Evolutionary conservation across 108 stramenopile genomes (phyloP).

Genomic region (Nitzschia inconspicua): DNA sequence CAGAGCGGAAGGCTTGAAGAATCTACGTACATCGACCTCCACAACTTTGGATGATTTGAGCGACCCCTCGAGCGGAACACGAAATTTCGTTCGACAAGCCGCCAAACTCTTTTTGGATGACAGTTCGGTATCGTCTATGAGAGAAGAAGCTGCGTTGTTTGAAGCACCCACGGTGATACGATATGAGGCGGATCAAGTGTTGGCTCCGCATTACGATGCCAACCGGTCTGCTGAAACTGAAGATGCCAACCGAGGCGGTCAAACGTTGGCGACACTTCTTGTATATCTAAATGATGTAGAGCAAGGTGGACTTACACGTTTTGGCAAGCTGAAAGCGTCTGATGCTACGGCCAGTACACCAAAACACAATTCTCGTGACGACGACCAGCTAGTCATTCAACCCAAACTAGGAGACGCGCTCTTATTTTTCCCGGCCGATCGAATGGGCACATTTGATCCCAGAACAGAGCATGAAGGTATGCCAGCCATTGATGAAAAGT

Average conservation of each 20-base stretch:
- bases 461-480: conserved; percentile 79
- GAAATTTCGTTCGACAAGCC: conserved; percentile 48
- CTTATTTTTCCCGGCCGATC: conserved; percentile 81
- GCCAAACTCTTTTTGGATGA: conserved; percentile 39
- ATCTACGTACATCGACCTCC: conserved; percentile 63
- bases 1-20: conserved; percentile 50
- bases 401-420: conserved; percentile 71
- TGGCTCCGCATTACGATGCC: conserved; percentile 81
- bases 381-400: conserved; percentile 45
- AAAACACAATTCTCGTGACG: neutral
- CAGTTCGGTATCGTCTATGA: neutral
- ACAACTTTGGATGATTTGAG: conserved; percentile 66
- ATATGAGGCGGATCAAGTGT: conserved; percentile 64
- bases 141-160: conserved; percentile 46
- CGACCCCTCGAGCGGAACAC: conserved; percentile 29
- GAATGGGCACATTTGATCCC: conserved; percentile 67
- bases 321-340: conserved; percentile 46
- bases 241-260: conserved; percentile 77
- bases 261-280: conserved; percentile 70
- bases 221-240: conserved; percentile 70
- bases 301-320: conserved; percentile 70
- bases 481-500: conserved; percentile 74
- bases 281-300: conserved; percentile 81
- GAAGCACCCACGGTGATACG: conserved; percentile 76
- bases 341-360: conserved; percentile 4